Conservation (phyloP, 202 grass and related monocot genomes). For the Zoysia matrella region DNA sequence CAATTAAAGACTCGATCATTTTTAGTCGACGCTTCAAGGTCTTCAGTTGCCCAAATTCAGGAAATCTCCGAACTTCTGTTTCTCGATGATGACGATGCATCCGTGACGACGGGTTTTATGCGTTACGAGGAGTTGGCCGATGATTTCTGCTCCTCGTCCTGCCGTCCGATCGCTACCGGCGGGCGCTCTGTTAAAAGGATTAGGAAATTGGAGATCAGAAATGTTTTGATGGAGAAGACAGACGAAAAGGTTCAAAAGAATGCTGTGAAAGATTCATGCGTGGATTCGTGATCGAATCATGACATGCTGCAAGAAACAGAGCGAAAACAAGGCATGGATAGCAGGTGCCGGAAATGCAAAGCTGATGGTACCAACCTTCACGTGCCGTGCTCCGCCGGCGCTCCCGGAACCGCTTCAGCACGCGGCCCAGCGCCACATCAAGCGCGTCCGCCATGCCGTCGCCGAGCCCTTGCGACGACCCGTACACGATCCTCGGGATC, state of each 20-base stretch:
- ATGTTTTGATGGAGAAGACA: neutral
- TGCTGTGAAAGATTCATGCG: neutral
- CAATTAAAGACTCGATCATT: neutral
- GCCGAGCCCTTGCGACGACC: constrained; percentile 49
- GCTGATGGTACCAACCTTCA: constrained; percentile 11
- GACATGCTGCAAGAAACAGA: neutral
- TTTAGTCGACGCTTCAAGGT: neutral
- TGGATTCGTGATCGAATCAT: no score
- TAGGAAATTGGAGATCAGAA: neutral
- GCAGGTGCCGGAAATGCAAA: neutral
- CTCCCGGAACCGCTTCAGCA: constrained; percentile 53
- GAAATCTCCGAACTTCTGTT: constrained; percentile 28
- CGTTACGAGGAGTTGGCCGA: neutral
- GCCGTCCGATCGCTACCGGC: neutral
- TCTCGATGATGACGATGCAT: constrained; percentile 17
- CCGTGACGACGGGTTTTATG: constrained; percentile 9
- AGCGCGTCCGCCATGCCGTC: constrained; percentile 67
- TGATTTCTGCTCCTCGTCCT: neutral
- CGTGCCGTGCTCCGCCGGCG: constrained; percentile 31
- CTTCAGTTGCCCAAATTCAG: constrained; percentile 2
- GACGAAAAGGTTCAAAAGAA: neutral
- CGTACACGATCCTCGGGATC: constrained; percentile 85
- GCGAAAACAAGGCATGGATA: neutral
- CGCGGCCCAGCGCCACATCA: constrained; percentile 66
- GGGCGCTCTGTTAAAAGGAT: constrained; percentile 23